Evolutionary conservation across 805 yeast species (phyloP).

Genomic region (Ogataea ramenticola): DNA sequence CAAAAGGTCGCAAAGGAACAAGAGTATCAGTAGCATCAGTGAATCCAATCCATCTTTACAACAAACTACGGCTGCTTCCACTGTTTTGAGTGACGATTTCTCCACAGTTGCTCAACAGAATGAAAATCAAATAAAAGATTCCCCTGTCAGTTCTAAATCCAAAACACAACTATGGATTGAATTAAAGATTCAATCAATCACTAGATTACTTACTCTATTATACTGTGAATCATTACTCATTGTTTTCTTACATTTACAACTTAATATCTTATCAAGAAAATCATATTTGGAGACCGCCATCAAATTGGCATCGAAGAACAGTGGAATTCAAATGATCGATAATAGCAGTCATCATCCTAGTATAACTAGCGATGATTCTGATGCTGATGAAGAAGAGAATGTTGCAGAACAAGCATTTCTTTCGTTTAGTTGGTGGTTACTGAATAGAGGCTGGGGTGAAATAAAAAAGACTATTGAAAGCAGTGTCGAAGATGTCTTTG

Average conservation of each 20-base stretch:
- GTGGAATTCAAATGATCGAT: constrained; percentile 23
- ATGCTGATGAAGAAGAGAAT: constrained; percentile 27
- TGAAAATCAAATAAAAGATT: constrained; percentile 15
- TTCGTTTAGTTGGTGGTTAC: constrained; percentile 88
- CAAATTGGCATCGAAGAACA: constrained; percentile 48
- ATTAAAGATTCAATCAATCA: constrained; percentile 64
- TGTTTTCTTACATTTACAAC: constrained; percentile 76
- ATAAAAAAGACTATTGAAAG: constrained; percentile 46
- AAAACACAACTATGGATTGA: constrained; percentile 80
- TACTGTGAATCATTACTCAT: constrained; percentile 64
- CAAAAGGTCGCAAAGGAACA: constrained; percentile 36
- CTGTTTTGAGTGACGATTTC: constrained; percentile 32
- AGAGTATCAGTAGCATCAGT: constrained; percentile 4
- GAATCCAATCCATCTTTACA: neutral
- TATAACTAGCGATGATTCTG: constrained; percentile 18
- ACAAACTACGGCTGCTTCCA: constrained; percentile 15
- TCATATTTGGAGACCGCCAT: constrained; percentile 78
- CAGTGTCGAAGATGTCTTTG: constrained; percentile 55
- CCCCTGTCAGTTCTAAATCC: constrained; percentile 22
- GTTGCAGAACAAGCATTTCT: constrained; percentile 75
- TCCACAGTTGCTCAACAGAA: constrained; percentile 34
- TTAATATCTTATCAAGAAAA: constrained; percentile 81
- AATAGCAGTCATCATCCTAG: constrained; percentile 11
- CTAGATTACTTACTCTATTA: constrained; percentile 63
- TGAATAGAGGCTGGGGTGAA: constrained; percentile 76